Percentiles rank a stretch among this genome's conserved stretches.
Conservation (phyloP, 805 yeast species). For the Brettanomyces bruxellensis region DNA sequence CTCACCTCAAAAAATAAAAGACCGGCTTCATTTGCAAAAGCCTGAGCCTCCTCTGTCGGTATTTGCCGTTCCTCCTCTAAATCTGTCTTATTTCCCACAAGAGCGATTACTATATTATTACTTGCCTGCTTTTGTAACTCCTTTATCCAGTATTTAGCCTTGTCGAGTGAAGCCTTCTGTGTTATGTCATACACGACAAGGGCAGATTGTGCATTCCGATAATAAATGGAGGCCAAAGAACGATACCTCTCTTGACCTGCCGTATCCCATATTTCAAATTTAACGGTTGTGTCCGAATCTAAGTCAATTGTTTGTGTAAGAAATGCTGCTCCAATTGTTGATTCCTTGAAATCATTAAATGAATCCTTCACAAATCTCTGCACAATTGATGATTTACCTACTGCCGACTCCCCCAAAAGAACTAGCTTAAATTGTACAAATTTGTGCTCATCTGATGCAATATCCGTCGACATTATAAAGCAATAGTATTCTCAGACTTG, state of each 20-base stretch:
- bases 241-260: constrained; percentile 80
- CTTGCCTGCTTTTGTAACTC: constrained; percentile 79
- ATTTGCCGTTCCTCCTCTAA: constrained; percentile 42
- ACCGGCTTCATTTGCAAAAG: constrained; percentile 45
- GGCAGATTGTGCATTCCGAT: constrained; percentile 74
- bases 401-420: constrained; percentile 58
- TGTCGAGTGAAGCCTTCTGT: constrained; percentile 52
- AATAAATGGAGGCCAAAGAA: constrained; percentile 76
- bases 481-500: background rate
- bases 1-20: constrained; percentile 45
- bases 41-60: constrained; percentile 35
- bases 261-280: constrained; percentile 64
- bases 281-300: constrained; percentile 46
- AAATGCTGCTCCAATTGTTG: constrained; percentile 83
- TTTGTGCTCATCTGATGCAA: background rate
- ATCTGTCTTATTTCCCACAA: constrained; percentile 76
- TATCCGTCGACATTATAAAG: background rate
- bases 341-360: constrained; percentile 65
- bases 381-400: constrained; percentile 59
- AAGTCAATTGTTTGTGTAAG: constrained; percentile 57
- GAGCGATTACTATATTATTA: constrained; percentile 62
- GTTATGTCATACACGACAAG: constrained; percentile 72
- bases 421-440: constrained; percentile 53
- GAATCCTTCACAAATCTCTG: constrained; percentile 65
- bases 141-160: constrained; percentile 71